Evolutionary conservation across 305 asterid genomes (phyloP), one percentile per base, ranked within the genome.

Genomic region (Solanum chacoense): DNA sequence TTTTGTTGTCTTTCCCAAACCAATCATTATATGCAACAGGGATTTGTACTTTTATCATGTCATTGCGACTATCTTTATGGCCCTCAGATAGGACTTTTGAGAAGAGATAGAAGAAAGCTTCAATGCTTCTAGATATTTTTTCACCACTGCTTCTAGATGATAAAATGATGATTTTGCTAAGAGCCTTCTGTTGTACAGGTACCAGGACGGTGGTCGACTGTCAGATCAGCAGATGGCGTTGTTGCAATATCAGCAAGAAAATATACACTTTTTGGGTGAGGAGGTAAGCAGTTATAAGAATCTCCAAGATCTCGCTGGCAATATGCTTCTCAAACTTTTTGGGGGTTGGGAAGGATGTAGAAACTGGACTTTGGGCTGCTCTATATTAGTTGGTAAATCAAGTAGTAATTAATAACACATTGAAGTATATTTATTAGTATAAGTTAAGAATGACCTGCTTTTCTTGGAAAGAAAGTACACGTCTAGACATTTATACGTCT

Each of bases 151-250:
- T 83, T 83, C 73, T 50, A 29, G 73, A 50, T 50, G 87, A 50
- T 31, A 31, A 5, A 31, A 83, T 83, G 87, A 83, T 50, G 59
- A 81, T 50, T 50, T 31, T 31, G 29, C 37, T 86, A 50, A 84
- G 55, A 73, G 87, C 79, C 84, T 65, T 69, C 73, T 86, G 74
- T 91, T 88, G 89, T 86, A 89, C 91, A 97, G 99, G 94, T 95
- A 97, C 92, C 98, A 97, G 88, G 99, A 97, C 14, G 98, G 99
- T 69, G 98, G 99, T 28, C 93, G 98, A 59, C 95, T 97, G 59
- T 97, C 99, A 71, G 99, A 97, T 97, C 99, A 96, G 93, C 99
- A 97, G 94, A 97, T 97, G 98, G 98, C 99, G 37, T 91, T 97
- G 91, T 90, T 97, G 94, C 99, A 97, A 88, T 96, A 97, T 93